phyloP scores from a whole-genome alignment of 495 filamentous ascomycete genomes.

The Tuber magnatum region DNA sequence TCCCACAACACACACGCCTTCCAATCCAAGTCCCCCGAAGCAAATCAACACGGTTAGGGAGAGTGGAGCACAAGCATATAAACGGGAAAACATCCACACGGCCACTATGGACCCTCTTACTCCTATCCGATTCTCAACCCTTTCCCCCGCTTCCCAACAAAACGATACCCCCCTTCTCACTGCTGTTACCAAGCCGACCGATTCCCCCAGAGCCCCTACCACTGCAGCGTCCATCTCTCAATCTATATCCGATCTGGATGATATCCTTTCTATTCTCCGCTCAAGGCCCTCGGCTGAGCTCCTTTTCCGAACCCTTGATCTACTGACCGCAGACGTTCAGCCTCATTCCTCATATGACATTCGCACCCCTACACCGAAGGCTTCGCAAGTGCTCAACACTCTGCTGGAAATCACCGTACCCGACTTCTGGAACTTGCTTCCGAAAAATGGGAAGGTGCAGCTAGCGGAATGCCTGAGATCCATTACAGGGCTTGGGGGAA shows the following conservation, averaged over 20 bases:
- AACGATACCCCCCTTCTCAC: slow-evolving; percentile 2
- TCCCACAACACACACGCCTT: neutral
- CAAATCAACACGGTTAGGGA: neutral
- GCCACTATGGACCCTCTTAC: neutral
- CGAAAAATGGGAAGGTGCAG: slow-evolving; percentile 40
- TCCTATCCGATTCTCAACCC: neutral
- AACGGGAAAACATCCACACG: neutral
- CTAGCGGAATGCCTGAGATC: slow-evolving; percentile 65
- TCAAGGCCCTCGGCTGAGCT: slow-evolving; percentile 27
- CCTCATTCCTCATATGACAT: slow-evolving; percentile 22
- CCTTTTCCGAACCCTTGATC: slow-evolving; percentile 17
- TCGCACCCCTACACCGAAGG: slow-evolving; percentile 23
- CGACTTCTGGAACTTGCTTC: slow-evolving; percentile 32
- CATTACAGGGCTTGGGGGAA: slow-evolving; percentile 62
- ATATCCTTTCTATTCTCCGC: slow-evolving; percentile 22
- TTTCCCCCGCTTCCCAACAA: neutral
- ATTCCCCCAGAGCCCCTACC: slow-evolving; percentile 1
- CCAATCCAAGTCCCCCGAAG: neutral
- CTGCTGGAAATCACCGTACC: slow-evolving; percentile 30
- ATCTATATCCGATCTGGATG: slow-evolving; percentile 22
- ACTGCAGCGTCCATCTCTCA: slow-evolving; percentile 5
- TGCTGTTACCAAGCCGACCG: neutral
- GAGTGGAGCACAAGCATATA: neutral
- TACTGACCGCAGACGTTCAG: slow-evolving; percentile 8
- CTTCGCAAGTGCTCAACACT: slow-evolving; percentile 32